These are phyloP conservation scores for Phycomyces blakesleeanus DNA, from an alignment of 192 early-diverging fungal species.

Conservation along the genomic window DNA sequence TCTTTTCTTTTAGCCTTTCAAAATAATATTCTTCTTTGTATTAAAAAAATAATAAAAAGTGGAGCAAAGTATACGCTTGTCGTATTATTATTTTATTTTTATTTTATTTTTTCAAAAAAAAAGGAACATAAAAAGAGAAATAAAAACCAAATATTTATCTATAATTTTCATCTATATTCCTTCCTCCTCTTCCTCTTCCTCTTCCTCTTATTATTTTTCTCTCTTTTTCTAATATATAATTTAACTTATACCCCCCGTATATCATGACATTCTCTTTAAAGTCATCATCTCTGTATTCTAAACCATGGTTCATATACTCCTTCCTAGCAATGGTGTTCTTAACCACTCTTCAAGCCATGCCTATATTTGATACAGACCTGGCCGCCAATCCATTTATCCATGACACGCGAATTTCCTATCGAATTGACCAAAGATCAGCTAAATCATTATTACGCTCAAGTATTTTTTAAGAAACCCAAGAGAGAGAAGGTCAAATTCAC, in stretches of 20 bases:
- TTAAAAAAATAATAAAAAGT: background rate
- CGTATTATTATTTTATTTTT: too few relatives aligned
- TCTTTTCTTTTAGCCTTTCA: too few relatives aligned
- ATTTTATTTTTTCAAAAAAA: too few relatives aligned
- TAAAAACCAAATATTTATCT: too few relatives aligned
- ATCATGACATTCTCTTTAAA: background rate
- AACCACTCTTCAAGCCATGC: slow-evolving; percentile 7
- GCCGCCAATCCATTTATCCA: slow-evolving; percentile 29
- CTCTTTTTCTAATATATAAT: background rate
- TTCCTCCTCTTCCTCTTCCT: background rate
- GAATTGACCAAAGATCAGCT: background rate
- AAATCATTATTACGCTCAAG: background rate
- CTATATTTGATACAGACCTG: slow-evolving; percentile 24
- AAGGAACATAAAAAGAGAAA: too few relatives aligned
- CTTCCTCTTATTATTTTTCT: background rate
- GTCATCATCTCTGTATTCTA: background rate
- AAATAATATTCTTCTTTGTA: background rate
- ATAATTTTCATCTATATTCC: background rate
- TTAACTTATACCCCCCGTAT: background rate
- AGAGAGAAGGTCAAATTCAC: too few relatives aligned
- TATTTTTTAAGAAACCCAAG: background rate
- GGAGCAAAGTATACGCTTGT: too few relatives aligned
- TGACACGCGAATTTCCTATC: slow-evolving; percentile 11
- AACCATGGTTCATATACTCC: background rate
- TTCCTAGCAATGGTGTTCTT: background rate